These are phyloP conservation scores for Lachancea fermentati DNA, from an alignment of 805 yeast genomes.

Conservation along the genomic window DNA sequence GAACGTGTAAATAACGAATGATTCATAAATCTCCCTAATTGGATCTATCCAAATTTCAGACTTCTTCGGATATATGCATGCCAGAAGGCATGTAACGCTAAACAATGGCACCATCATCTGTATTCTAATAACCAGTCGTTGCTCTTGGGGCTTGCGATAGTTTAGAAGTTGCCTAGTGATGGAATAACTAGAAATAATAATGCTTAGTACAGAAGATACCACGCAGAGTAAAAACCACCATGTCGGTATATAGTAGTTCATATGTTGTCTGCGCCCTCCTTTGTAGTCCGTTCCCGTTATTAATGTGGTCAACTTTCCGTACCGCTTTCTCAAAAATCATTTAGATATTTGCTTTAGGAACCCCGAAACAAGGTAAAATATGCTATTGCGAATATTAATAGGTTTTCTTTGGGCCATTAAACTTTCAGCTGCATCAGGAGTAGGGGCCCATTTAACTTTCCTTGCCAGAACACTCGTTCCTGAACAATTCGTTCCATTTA, in stretches of 20 bases:
- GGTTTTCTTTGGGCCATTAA: not conserved
- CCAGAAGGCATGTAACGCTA: constrained; percentile 61
- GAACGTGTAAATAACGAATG: constrained; percentile 91
- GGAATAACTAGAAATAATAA: constrained; percentile 39
- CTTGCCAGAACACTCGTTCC: constrained; percentile 26
- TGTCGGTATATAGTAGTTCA: constrained; percentile 16
- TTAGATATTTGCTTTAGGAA: not conserved
- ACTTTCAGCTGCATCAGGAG: constrained; percentile 16
- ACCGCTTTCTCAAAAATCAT: not conserved
- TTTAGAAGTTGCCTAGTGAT: constrained; percentile 54
- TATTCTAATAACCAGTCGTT: constrained; percentile 77
- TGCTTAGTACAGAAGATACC: constrained; percentile 27
- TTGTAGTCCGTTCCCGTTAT: not conserved
- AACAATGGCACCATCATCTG: constrained; percentile 77
- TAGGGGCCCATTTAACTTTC: constrained; percentile 20
- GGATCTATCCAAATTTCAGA: constrained; percentile 57
- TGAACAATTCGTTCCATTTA: constrained; percentile 24
- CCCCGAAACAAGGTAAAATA: not conserved
- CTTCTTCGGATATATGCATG: constrained; percentile 42
- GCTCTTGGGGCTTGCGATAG: constrained; percentile 86
- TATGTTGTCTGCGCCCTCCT: not conserved
- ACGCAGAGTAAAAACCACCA: constrained; percentile 25
- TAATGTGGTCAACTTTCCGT: not conserved
- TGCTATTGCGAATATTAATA: not conserved
- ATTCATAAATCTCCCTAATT: constrained; percentile 84